Percentiles rank a stretch among this genome's conserved stretches.
Conservation (phyloP, 148 eudicot species). For the Persicaria maculosa region DNA sequence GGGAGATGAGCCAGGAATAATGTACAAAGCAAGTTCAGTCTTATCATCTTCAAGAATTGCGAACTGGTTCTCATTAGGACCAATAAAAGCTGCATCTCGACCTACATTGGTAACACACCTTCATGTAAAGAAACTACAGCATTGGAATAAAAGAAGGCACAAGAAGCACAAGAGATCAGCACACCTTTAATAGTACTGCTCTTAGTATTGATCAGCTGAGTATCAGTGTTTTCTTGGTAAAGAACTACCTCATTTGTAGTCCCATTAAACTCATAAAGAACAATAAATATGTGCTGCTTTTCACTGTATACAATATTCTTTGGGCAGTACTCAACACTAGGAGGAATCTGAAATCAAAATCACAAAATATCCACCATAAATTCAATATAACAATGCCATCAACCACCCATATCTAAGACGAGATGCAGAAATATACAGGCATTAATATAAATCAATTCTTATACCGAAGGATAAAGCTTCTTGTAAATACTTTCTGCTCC, state of each 20-base stretch:
- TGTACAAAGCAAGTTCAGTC: conserved; percentile 70
- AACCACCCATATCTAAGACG: conserved; percentile 4
- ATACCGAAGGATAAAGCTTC: conserved; percentile 78
- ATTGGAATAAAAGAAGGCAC: conserved; percentile 5
- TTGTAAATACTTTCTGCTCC: conserved; percentile 84
- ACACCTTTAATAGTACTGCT: conserved; percentile 66
- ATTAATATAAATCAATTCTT: neutral
- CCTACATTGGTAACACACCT: conserved; percentile 33
- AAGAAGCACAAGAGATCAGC: conserved; percentile 13
- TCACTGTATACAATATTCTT: conserved; percentile 60
- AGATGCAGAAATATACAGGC: neutral
- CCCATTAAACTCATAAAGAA: conserved; percentile 73
- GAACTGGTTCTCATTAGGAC: conserved; percentile 75
- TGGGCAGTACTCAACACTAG: conserved; percentile 66
- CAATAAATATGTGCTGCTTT: conserved; percentile 85
- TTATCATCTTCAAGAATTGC: conserved; percentile 92
- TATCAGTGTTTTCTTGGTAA: conserved; percentile 79
- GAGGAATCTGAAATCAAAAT: conserved; percentile 57
- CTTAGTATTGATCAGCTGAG: conserved; percentile 68
- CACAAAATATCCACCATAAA: conserved; percentile 11
- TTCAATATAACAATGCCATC: conserved; percentile 12
- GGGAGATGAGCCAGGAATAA: conserved; percentile 67
- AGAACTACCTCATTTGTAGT: conserved; percentile 68
- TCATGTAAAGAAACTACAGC: neutral
- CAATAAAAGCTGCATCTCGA: conserved; percentile 90